Conservation (phyloP, 352 stramenopile species). For the Globisporangium viniferum region DNA sequence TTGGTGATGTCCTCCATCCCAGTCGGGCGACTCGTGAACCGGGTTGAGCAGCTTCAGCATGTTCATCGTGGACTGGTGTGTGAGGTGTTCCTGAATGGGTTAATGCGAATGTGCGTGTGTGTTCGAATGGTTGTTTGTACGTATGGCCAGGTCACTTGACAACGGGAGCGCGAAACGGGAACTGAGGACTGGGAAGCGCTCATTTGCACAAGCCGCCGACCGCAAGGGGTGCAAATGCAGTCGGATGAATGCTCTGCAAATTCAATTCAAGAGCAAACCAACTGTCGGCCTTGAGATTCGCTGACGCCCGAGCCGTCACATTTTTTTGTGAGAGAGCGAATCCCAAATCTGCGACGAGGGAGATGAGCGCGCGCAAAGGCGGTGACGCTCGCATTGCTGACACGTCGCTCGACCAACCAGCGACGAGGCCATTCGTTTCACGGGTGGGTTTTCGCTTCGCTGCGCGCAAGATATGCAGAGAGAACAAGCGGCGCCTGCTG, state of each 20-base stretch:
- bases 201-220: background rate
- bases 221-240: no score
- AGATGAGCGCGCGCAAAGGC: background rate
- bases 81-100: background rate
- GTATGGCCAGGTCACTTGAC: background rate
- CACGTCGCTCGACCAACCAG: constrained; percentile 25
- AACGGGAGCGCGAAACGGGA: constrained; percentile 1
- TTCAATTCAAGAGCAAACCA: background rate
- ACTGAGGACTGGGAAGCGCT: background rate
- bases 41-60: constrained; percentile 33
- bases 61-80: constrained; percentile 19
- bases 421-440: constrained; percentile 9
- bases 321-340: constrained; percentile 10
- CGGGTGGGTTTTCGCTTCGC: background rate
- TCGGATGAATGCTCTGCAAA: no score
- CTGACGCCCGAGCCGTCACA: constrained; percentile 17
- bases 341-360: constrained; percentile 27
- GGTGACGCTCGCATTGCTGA: constrained; percentile 33
- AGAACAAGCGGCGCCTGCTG: background rate
- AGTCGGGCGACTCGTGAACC: constrained; percentile 4
- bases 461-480: constrained; percentile 4
- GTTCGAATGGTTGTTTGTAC: background rate
- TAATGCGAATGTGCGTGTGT: background rate
- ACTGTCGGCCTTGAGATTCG: constrained; percentile 18
- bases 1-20: no score